Conservation (phyloP, 73 alveolate species). For the Symbiodinium pilosum region DNA sequence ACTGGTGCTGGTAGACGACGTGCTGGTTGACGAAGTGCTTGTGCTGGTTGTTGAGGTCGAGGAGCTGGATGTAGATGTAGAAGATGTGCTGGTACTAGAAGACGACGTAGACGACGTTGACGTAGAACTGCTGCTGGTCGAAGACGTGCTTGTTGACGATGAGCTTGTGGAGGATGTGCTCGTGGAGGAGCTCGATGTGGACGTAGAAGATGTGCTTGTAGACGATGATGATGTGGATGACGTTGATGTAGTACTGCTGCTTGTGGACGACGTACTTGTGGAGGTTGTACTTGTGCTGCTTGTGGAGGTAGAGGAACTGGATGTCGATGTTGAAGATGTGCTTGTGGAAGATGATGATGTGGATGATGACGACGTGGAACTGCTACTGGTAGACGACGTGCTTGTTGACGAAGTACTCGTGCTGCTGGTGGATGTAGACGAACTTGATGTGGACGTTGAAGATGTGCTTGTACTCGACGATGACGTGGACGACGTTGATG, state of each 20-base stretch:
- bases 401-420: neutral
- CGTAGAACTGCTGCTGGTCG: neutral
- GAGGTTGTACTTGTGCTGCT: neutral
- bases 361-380: neutral
- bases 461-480: neutral
- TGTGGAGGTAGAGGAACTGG: neutral
- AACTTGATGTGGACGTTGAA: neutral
- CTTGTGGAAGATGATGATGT: constrained; percentile 27
- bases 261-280: constrained; percentile 9
- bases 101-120: neutral
- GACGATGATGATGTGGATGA: neutral
- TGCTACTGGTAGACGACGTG: neutral
- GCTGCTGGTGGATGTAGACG: neutral
- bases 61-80: constrained; percentile 21
- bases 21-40: neutral
- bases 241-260: neutral
- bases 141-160: constrained; percentile 2
- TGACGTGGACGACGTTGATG: neutral
- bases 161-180: neutral
- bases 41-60: constrained; percentile 1
- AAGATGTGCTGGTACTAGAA: neutral
- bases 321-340: constrained; percentile 6
- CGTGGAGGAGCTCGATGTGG: neutral
- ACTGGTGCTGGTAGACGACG: constrained; percentile 23
- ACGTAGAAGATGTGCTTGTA: neutral